Base-by-base conservation (phyloP, 805 yeast genomes). In the Metschnikowia sp. region DNA sequence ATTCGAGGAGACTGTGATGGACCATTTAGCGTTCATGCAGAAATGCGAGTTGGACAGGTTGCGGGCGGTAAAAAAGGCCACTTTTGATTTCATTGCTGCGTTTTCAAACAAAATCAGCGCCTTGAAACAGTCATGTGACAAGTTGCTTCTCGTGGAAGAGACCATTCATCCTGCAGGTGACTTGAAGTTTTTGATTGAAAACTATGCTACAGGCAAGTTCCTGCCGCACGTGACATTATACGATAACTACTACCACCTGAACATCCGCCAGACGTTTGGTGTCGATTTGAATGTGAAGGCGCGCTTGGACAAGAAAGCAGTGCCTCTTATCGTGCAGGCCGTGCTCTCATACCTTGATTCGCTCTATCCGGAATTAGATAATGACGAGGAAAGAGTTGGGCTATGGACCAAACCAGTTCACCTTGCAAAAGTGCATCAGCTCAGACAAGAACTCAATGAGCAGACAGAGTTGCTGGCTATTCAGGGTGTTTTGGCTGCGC, bases 31-130 rank as follows among this genome's bases (percentile, higher is more conserved):
- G 19, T 87, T 84, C 61, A 81, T 88, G 87, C 92, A 88, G 62
- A 78, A 83, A 57, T 88, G 94, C 68, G 96, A 88, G 66, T 64
- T 79, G 32, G 95, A 88, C 65, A 76, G 96, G 53, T 70, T 86
- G 49, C 75, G 77, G 53, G 94, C 94, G 0, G 69, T 88, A 51
- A 87, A 88, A 63, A 84, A 86, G 50, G 91, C 83, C 1, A 77
- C 86, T 10, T 73, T 81, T 44, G 96, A 88, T 61, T 86, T 86
- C 55, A 69, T 86, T 19, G 81, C 88, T 0, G 75, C 85, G 2
- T 72, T 86, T 32, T 76, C 88, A 33, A 82, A 81, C 58, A 81
- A 78, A 42, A 74, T 83, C 33, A 74, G 82, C 4, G 69, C 78
- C 2, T 66, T 86, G 58, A 82, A 83, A 61, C 66, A 78, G 5